Percentiles rank a stretch among this genome's conserved stretches.
Conservation (phyloP, 23 red algal species). For the Gracilaria domingensis region DNA sequence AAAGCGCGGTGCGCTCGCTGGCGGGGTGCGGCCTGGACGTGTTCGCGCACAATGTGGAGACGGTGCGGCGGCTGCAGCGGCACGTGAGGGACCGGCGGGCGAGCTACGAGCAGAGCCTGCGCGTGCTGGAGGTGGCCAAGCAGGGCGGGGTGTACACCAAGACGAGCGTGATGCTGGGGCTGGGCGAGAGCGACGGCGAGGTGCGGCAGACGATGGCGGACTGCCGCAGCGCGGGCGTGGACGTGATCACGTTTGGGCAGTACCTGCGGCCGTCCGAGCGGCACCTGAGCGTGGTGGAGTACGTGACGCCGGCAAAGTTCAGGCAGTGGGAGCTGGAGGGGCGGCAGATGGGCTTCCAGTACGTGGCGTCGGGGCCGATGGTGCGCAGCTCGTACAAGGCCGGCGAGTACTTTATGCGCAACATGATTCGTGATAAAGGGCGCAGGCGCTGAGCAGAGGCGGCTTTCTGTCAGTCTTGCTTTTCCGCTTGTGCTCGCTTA, state of each 20-base stretch:
- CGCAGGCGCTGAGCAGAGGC: no score
- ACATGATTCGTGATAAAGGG: slow-evolving; percentile 71
- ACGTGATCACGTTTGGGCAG: slow-evolving; percentile 95
- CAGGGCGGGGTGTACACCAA: slow-evolving; percentile 82
- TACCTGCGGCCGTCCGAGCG: slow-evolving; percentile 87
- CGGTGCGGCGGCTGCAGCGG: slow-evolving; percentile 85
- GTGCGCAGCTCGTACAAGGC: slow-evolving; percentile 93
- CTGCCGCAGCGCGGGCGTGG: slow-evolving; percentile 69
- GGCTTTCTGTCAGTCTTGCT: no score
- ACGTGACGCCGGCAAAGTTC: slow-evolving; percentile 91
- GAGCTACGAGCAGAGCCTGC: slow-evolving; percentile 84
- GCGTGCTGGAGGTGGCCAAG: slow-evolving; percentile 72
- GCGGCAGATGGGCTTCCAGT: slow-evolving; percentile 85
- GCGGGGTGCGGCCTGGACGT: slow-evolving; percentile 88
- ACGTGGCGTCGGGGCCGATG: slow-evolving; percentile 93
- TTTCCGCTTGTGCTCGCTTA: no score
- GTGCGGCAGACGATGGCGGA: slow-evolving; percentile 80
- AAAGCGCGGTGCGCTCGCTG: slow-evolving; percentile 65
- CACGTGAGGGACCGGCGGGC: slow-evolving; percentile 89
- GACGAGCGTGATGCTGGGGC: slow-evolving; percentile 93
- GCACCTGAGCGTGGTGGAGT: slow-evolving; percentile 94
- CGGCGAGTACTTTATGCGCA: slow-evolving; percentile 93
- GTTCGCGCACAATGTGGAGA: slow-evolving; percentile 98
- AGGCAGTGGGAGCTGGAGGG: slow-evolving; percentile 66
- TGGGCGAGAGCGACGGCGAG: slow-evolving; percentile 94